These are phyloP conservation scores for Dryas integrifolia DNA, from an alignment of 331 rosid genomes.

Conservation along the genomic window DNA sequence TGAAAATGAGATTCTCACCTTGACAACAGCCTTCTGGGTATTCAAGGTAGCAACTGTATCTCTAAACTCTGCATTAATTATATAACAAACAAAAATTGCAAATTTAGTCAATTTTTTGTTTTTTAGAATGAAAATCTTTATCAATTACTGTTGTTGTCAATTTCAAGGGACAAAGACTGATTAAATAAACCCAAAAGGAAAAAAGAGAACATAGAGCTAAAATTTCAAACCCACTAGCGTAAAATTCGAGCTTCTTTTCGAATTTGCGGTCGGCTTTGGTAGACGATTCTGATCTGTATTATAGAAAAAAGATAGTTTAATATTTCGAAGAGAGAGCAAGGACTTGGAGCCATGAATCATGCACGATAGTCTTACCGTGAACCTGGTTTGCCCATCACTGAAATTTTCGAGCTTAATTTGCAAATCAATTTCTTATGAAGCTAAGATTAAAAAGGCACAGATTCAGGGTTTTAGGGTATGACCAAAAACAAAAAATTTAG, in stretches of 20 bases:
- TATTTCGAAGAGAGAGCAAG: not conserved
- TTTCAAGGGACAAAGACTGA: no score
- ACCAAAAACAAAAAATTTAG: no score
- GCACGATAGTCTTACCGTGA: constrained; percentile 4
- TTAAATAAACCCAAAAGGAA: not conserved
- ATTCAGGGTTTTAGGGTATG: no score
- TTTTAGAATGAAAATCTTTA: not conserved
- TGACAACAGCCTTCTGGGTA: constrained; percentile 55
- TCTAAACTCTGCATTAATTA: constrained; percentile 54
- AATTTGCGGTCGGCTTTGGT: constrained; percentile 31
- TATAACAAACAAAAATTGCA: not conserved
- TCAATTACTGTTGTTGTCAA: not conserved
- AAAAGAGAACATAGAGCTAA: not conserved
- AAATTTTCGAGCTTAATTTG: not conserved
- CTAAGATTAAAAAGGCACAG: no score
- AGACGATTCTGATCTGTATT: constrained; percentile 13
- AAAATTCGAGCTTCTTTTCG: constrained; percentile 34
- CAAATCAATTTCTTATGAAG: not conserved
- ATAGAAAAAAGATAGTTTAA: no score
- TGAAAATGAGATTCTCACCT: constrained; percentile 39
- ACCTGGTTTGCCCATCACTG: constrained; percentile 26
- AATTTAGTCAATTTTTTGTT: not conserved
- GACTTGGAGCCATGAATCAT: not conserved
- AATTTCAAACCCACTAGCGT: constrained; percentile 21
- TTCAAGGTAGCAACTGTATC: constrained; percentile 43